phyloP scores from a whole-genome alignment of 208 protist genomes.

The Angomonas deanei region DNA sequence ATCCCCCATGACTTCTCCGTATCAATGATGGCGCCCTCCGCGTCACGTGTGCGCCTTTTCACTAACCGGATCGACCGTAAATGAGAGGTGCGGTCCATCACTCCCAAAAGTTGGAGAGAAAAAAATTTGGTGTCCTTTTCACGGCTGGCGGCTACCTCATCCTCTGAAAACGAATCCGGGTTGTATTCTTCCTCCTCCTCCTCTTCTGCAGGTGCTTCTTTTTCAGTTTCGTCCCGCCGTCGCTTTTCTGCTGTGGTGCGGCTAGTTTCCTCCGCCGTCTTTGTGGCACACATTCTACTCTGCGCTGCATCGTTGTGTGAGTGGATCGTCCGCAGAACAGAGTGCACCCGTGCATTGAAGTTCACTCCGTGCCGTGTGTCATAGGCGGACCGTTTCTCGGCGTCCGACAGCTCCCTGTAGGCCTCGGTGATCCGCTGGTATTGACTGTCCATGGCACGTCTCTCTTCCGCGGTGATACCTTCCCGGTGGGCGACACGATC shows the following conservation, averaged over 20 bases:
- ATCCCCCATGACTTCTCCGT: not conserved
- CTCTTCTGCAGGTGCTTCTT: no score
- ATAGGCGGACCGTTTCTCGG: slow-evolving; percentile 48
- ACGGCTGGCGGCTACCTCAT: not conserved
- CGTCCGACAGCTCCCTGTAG: slow-evolving; percentile 69
- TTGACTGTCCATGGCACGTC: slow-evolving; percentile 20
- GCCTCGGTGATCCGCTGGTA: slow-evolving; percentile 71
- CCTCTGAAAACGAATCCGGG: slow-evolving; percentile 22
- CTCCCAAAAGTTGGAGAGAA: not conserved
- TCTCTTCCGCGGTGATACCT: slow-evolving; percentile 1
- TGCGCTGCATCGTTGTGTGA: slow-evolving; percentile 21
- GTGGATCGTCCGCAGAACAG: slow-evolving; percentile 25
- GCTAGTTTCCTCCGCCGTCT: not conserved
- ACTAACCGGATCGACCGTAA: not conserved
- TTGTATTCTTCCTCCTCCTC: slow-evolving; percentile 28
- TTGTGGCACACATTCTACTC: not conserved
- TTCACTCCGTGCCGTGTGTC: slow-evolving; percentile 73
- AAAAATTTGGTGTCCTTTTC: not conserved
- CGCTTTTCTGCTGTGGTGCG: no score
- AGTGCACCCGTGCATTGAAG: slow-evolving; percentile 37
- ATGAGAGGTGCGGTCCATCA: not conserved
- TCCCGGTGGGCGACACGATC: slow-evolving; percentile 64
- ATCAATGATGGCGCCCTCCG: not conserved
- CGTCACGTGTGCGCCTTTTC: not conserved
- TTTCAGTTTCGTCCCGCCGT: not conserved